Percentiles rank a stretch among this genome's conserved stretches.
These are phyloP conservation scores for Bruguiera sexangula DNA, from an alignment of 345 rosid genomes.

Conservation along the genomic window DNA sequence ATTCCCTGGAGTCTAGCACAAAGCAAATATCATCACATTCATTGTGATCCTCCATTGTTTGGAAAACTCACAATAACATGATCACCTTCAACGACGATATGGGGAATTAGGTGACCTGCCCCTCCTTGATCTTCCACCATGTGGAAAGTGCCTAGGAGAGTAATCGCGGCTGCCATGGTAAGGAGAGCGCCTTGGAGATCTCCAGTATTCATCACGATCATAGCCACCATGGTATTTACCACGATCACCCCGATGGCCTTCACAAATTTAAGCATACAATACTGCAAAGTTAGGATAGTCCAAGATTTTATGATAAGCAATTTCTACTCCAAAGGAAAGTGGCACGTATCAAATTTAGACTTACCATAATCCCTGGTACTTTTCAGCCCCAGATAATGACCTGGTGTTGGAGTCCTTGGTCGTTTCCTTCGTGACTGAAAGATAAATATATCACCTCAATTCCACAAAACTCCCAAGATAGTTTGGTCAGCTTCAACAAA, in stretches of 20 bases:
- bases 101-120: conserved; percentile 60
- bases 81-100: conserved; percentile 34
- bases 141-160: conserved; percentile 69
- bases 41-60: neutral
- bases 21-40: neutral
- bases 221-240: conserved; percentile 50
- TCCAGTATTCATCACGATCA: conserved; percentile 57
- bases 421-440: conserved; percentile 96
- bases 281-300: neutral
- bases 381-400: conserved; percentile 73
- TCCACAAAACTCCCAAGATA: neutral
- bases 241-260: conserved; percentile 41
- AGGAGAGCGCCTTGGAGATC: conserved; percentile 85
- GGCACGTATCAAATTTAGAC: neutral
- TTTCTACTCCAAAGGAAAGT: neutral
- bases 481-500: neutral
- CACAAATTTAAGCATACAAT: conserved; percentile 10
- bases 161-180: conserved; percentile 57
- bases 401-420: conserved; percentile 95
- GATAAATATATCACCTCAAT: conserved; percentile 20
- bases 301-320: neutral
- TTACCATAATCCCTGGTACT: conserved; percentile 75
- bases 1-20: neutral
- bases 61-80: neutral
- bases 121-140: conserved; percentile 74